These are phyloP conservation scores for Cordyceps pruinosa DNA, from an alignment of 2,329 filamentous ascomycete species.

Conservation along the genomic window DNA sequence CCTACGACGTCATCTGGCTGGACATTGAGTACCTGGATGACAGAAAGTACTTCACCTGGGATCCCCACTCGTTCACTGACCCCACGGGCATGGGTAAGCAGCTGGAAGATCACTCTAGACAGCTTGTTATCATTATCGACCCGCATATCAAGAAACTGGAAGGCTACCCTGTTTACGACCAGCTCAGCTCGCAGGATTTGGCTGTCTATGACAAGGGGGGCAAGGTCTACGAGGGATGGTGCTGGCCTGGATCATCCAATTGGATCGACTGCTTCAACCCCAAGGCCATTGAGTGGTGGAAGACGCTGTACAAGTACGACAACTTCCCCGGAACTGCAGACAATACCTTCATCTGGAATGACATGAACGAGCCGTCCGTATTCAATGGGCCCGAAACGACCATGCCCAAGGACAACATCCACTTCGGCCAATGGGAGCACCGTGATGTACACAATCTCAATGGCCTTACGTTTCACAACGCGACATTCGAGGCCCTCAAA, in stretches of 20 bases:
- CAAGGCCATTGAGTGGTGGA: slow-evolving; percentile 89
- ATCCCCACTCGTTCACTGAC: slow-evolving; percentile 78
- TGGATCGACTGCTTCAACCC: slow-evolving; percentile 97
- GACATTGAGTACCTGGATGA: slow-evolving; percentile 96
- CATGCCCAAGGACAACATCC: slow-evolving; percentile 97
- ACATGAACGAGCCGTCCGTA: slow-evolving; percentile 99
- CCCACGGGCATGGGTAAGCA: slow-evolving; percentile 84
- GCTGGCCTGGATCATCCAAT: slow-evolving; percentile 94
- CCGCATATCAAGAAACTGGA: slow-evolving; percentile 94
- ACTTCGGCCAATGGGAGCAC: slow-evolving; percentile 89
- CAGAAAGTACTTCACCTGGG: slow-evolving; percentile 98
- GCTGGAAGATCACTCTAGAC: slow-evolving; percentile 75
- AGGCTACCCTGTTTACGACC: slow-evolving; percentile 67
- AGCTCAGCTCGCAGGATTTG: slow-evolving; percentile 76
- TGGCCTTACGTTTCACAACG: slow-evolving; percentile 91
- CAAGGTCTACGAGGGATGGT: slow-evolving; percentile 91
- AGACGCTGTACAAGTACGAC: slow-evolving; percentile 76
- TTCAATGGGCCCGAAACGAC: slow-evolving; percentile 98
- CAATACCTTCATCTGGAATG: slow-evolving; percentile 96
- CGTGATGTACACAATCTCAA: slow-evolving; percentile 95
- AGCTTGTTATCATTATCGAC: slow-evolving; percentile 91
- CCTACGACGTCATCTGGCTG: slow-evolving; percentile 98
- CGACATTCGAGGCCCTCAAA: slow-evolving; percentile 78
- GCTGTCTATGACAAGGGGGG: slow-evolving; percentile 86
- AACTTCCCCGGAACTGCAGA: slow-evolving; percentile 77